Percentiles rank a stretch among this genome's conserved stretches.
These are phyloP conservation scores for Drechslerella dactyloides DNA, from an alignment of 2,329 filamentous ascomycete species.

Conservation along the genomic window DNA sequence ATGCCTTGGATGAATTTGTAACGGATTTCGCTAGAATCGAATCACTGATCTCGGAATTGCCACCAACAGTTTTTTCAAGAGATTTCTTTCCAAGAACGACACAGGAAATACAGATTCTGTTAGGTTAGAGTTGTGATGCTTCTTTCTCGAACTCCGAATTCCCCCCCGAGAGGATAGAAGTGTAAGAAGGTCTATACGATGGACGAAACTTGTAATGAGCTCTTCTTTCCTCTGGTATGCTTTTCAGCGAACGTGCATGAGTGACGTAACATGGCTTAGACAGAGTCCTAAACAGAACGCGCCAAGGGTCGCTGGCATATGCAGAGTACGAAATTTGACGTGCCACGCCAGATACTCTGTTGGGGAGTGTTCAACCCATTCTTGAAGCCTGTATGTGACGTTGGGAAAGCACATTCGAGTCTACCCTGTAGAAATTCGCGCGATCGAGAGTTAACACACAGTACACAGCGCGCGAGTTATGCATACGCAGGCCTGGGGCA, in stretches of 20 bases:
- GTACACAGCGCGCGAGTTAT: too few relatives aligned
- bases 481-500: too few relatives aligned
- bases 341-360: neutral
- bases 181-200: too few relatives aligned
- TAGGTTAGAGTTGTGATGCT: constrained; percentile 55
- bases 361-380: constrained; percentile 1
- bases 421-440: too few relatives aligned
- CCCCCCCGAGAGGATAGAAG: neutral
- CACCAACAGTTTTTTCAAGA: constrained; percentile 54
- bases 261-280: too few relatives aligned
- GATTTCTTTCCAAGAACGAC: constrained; percentile 67
- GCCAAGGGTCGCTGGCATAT: neutral
- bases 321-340: neutral
- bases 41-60: constrained; percentile 62
- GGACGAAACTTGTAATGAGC: neutral
- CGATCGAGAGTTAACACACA: too few relatives aligned
- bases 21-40: constrained; percentile 78
- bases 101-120: constrained; percentile 67
- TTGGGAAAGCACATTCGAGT: too few relatives aligned
- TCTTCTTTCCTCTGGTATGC: neutral
- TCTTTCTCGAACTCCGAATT: neutral
- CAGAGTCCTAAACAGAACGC: neutral
- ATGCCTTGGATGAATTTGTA: constrained; percentile 83
- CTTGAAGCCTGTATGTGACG: neutral
- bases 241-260: too few relatives aligned